Evolutionary conservation across 23 red algal species (phyloP).

Genomic region (Gracilaria gracilis): DNA sequence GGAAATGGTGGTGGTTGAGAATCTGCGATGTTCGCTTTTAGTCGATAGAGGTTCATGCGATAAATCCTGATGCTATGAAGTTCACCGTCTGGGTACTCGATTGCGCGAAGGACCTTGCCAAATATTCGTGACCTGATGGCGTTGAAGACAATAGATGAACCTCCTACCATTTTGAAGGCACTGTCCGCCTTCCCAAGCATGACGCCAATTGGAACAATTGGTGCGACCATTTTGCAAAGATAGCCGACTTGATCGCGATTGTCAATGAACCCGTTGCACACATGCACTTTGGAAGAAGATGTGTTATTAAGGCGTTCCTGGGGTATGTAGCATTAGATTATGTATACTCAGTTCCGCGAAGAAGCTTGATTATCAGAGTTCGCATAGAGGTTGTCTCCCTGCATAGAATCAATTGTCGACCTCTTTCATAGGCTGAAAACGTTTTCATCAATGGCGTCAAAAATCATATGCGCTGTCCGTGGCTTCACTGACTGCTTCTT

Average conservation of each 20-base stretch:
- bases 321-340: background rate
- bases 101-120: constrained; percentile 79
- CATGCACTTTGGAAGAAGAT: background rate
- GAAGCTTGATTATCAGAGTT: background rate
- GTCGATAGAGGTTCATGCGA: constrained; percentile 68
- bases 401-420: background rate
- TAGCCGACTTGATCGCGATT: background rate
- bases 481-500: background rate
- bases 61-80: constrained; percentile 85
- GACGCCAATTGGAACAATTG: constrained; percentile 85
- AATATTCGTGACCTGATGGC: constrained; percentile 83
- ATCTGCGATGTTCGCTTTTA: constrained; percentile 79
- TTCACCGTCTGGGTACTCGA: constrained; percentile 96
- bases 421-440: constrained; percentile 9
- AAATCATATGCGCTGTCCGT: background rate
- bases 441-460: background rate
- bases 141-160: constrained; percentile 88
- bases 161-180: constrained; percentile 92
- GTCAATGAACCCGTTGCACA: background rate
- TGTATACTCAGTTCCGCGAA: background rate
- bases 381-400: background rate
- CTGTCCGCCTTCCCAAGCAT: constrained; percentile 93
- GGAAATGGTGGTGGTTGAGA: constrained; percentile 93
- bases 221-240: constrained; percentile 56
- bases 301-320: background rate